Evolutionary conservation across 495 filamentous ascomycete species (phyloP), one percentile per base, ranked within the genome.

Genomic region (Talaromyces trachyspermus): DNA sequence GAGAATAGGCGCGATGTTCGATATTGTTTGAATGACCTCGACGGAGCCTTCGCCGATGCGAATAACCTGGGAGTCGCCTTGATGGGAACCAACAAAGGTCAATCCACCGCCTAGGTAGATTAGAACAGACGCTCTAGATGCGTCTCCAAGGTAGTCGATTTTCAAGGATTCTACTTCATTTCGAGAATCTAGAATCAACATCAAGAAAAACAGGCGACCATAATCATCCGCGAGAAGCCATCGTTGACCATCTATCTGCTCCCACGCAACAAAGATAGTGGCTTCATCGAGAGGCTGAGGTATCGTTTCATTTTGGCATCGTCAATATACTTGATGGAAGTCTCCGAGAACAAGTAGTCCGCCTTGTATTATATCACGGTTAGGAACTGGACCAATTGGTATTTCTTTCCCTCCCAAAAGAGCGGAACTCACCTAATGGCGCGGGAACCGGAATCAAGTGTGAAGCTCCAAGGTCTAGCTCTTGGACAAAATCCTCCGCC

Each of bases 151-250:
- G n/a, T 67, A 62, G 44, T 83, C 73, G 4, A 90, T 54, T 15
- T 83, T 80, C 63, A 89, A 85, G 32, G 73, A 73, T 26, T 65
- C 71, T 19, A 95, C 83, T 12, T 85, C 74, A 14, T 76, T 77
- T 0, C 71, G 60, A 15, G 70, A 71, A 37, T 85, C 78, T 8
- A 87, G 58, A 14, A 84, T 61, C 24, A 97, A 72, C 64, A 87
- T 85, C 12, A 96, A 65, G 19, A 95, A 68, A 57, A 88, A 87
- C 26, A 99, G 58, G 15, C 71, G 76, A 29, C 91, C 92, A 53
- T 88, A 94, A 48, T 95, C 88, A 62, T 99, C 92, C 6, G 86
- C 89, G 10, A 99, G 64, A 14, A 95, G 69, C 72, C 86, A 97
- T 49, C 85, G 74, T 39, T 83, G 81, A 22, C 77, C 78, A 54